Evolutionary conservation across 345 rosid genomes (phyloP).

Genomic region (Citrus inodora): DNA sequence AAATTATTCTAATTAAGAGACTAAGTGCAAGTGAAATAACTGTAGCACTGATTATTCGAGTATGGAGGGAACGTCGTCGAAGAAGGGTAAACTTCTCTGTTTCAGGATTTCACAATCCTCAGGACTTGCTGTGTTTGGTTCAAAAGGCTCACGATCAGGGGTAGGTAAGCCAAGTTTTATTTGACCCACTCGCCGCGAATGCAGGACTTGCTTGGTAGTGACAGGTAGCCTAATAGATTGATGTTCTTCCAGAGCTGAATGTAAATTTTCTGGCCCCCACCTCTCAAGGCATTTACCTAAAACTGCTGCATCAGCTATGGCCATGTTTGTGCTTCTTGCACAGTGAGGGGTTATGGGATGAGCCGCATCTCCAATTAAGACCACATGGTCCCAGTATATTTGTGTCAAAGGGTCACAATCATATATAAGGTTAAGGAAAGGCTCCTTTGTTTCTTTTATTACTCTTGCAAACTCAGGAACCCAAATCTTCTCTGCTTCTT

Average conservation of each 20-base stretch:
- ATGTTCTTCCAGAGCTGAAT: no score
- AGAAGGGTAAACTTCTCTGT: constrained; percentile 55
- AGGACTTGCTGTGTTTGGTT: constrained; percentile 27
- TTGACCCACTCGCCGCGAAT: constrained; percentile 48
- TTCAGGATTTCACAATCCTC: constrained; percentile 39
- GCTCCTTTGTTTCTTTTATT: constrained; percentile 59
- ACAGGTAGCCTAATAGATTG: constrained; percentile 24
- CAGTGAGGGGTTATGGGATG: constrained; percentile 66
- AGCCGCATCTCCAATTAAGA: constrained; percentile 71
- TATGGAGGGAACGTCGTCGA: constrained; percentile 30
- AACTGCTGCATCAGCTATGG: no score
- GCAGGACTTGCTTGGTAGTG: constrained; percentile 58
- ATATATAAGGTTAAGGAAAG: constrained; percentile 70
- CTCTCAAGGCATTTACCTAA: no score
- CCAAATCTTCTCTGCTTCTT: constrained; percentile 62
- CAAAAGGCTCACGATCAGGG: constrained; percentile 27
- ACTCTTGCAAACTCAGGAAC: constrained; percentile 54
- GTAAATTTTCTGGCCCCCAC: no score
- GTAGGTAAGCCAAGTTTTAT: constrained; percentile 56
- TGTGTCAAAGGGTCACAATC: constrained; percentile 58
- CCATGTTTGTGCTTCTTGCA: no score
- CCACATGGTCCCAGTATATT: constrained; percentile 51
- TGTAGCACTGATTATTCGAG: neutral
- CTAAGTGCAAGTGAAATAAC: no score
- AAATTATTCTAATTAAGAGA: no score